A percentile compares a stretch with the other conserved stretches of the same genome.
phyloP scores from a whole-genome alignment of 495 filamentous ascomycete genomes.

The Penicillium coprophilum region DNA sequence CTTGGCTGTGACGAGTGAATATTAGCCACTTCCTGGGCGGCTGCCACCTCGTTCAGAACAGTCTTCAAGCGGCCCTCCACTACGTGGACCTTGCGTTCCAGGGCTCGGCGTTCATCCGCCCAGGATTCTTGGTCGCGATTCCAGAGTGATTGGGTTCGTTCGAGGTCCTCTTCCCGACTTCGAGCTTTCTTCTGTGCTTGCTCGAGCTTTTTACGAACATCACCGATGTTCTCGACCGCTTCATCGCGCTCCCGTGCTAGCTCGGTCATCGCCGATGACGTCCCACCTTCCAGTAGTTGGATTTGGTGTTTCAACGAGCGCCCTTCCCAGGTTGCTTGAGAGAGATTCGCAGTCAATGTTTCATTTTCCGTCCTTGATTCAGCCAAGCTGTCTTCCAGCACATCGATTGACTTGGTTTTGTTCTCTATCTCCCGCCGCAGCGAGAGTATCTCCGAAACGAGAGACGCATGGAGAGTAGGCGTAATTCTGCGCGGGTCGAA shows the following conservation, averaged over 20 bases:
- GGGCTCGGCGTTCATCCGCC: conserved; percentile 74
- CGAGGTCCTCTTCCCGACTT: conserved; percentile 78
- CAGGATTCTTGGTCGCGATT: conserved; percentile 77
- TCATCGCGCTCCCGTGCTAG: conserved; percentile 84
- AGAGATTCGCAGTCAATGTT: conserved; percentile 56
- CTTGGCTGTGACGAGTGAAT: conserved; percentile 27
- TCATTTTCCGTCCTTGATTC: conserved; percentile 72
- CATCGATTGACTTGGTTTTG: conserved; percentile 79
- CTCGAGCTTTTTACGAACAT: conserved; percentile 79
- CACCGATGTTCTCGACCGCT: conserved; percentile 68
- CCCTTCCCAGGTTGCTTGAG: conserved; percentile 66
- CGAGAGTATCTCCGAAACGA: conserved; percentile 90
- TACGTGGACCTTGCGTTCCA: conserved; percentile 82
- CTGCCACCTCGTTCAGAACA: conserved; percentile 79
- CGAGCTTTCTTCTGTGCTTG: conserved; percentile 72
- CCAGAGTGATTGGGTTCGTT: conserved; percentile 73
- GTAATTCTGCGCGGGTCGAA: conserved; percentile 91
- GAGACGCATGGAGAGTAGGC: conserved; percentile 88
- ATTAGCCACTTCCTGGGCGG: conserved; percentile 59
- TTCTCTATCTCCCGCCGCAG: conserved; percentile 85
- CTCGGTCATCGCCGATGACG: conserved; percentile 76
- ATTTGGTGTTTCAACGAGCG: conserved; percentile 82
- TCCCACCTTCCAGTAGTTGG: conserved; percentile 81
- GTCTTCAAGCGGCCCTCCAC: conserved; percentile 81
- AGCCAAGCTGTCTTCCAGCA: conserved; percentile 74